Evolutionary conservation across 1,139 yeast genomes (phyloP), one percentile per base, ranked within the genome.

Genomic region (Suhomyces terraborum): DNA sequence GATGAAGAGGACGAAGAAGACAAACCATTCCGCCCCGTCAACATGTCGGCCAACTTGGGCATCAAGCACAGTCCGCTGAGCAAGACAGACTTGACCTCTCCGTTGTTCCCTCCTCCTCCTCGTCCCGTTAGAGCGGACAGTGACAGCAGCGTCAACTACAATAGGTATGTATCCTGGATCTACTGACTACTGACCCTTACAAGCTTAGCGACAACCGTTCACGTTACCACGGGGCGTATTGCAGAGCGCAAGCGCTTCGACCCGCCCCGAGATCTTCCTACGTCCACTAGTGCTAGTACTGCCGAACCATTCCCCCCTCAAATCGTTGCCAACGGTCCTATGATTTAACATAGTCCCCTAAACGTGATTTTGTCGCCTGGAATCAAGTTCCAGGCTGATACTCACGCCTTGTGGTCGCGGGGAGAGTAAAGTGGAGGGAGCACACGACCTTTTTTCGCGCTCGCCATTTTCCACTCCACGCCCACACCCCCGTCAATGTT

Each of bases 1-100:
- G 71, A 72, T 34, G 59, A 62, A 42, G 69, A 73, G 26, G 70
- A 69, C 24, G 77, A 72, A 32, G 77, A 71, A 10, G 71, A 65
- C 13, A 68, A 64, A 23, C 46, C 46, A 4, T 36, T 40, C 25
- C 30, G 26, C 5, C 42, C 47, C n/a, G 46, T 43, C 31, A 38
- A 43, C 32, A 43, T 46, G 47, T 34, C 35, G 14, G 35, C 27
- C 19, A 21, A 17, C 13, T 14, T 14, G 26, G 24, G 35, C 8
- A 10, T 33, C 21, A 36, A 38, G 23, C 35, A 29, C 36, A 38
- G 33, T 40, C 41, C 44, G n/a, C 37, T 30, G 22, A 30, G 21
- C 27, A 37, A 41, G 22, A 25, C 21, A 30, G 47, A 42, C 13
- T 25, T 36, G 12, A 16, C 42, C 29, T 47, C 59, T 35, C 69